A percentile compares a stretch with the other conserved stretches of the same genome.
These are phyloP conservation scores for Alternaria sp. DNA, from an alignment of 2,329 filamentous ascomycete species.

Conservation along the genomic window DNA sequence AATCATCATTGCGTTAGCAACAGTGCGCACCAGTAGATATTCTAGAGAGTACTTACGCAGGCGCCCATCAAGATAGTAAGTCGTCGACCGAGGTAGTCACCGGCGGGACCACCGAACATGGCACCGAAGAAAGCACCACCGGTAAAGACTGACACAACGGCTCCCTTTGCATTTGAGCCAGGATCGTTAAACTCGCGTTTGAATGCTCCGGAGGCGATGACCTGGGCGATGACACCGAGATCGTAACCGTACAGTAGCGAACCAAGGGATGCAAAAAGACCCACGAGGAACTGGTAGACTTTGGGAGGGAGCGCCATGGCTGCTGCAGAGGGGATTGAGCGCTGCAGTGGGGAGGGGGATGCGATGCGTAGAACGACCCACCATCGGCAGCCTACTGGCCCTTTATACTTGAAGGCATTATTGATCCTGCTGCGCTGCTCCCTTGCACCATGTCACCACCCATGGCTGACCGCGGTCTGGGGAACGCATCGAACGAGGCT, in stretches of 20 bases:
- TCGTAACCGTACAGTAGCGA: constrained; percentile 66
- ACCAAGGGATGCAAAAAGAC: constrained; percentile 65
- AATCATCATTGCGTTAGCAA: background rate
- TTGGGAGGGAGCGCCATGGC: constrained; percentile 63
- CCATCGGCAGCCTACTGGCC: constrained; percentile 3
- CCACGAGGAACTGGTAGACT: constrained; percentile 66
- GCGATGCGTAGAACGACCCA: constrained; percentile 12
- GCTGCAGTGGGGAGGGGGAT: constrained; percentile 9
- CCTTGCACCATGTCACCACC: background rate
- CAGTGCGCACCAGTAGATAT: too few relatives aligned
- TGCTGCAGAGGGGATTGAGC: constrained; percentile 15
- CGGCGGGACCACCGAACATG: constrained; percentile 65
- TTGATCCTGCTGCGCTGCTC: constrained; percentile 1
- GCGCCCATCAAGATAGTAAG: constrained; percentile 75
- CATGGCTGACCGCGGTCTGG: constrained; percentile 15
- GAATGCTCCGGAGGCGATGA: constrained; percentile 57
- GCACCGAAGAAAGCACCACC: constrained; percentile 76
- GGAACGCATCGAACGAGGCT: constrained; percentile 14
- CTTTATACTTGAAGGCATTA: constrained; percentile 27
- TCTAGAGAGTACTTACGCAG: constrained; percentile 53
- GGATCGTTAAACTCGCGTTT: constrained; percentile 48
- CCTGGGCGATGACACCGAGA: constrained; percentile 66
- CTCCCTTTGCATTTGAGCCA: constrained; percentile 59
- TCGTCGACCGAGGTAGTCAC: constrained; percentile 71
- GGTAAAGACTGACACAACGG: constrained; percentile 80